Conservation (phyloP, 1,139 yeast genomes). For the Sugiyamaella novakii region DNA sequence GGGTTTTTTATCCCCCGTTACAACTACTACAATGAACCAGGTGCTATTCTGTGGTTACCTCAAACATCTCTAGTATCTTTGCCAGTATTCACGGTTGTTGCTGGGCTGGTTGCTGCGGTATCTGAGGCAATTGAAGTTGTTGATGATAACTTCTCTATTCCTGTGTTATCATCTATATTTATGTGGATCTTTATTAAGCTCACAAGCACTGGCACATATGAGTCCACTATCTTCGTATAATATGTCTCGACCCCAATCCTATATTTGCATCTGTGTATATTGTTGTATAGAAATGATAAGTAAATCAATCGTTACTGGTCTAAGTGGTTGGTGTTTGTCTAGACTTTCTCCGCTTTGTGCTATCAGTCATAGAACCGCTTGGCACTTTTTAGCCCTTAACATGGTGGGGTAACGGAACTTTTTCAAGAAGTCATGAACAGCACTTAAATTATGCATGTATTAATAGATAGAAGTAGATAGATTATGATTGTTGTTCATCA, state of each 20-base stretch:
- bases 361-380: no score
- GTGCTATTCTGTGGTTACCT: slow-evolving; percentile 64
- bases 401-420: no score
- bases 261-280: slow-evolving; percentile 16
- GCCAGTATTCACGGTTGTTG: slow-evolving; percentile 55
- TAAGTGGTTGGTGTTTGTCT: no score
- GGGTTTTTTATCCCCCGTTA: slow-evolving; percentile 69
- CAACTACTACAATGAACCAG: slow-evolving; percentile 50
- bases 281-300: not conserved
- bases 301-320: no score
- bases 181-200: slow-evolving; percentile 40
- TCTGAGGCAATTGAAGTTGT: slow-evolving; percentile 79
- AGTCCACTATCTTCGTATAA: slow-evolving; percentile 26
- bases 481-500: slow-evolving; percentile 1
- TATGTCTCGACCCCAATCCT: not conserved
- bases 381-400: no score
- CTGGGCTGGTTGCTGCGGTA: slow-evolving; percentile 80
- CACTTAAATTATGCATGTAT: slow-evolving; percentile 13
- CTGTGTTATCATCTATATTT: slow-evolving; percentile 73
- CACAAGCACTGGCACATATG: slow-evolving; percentile 26
- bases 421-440: no score
- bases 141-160: slow-evolving; percentile 94
- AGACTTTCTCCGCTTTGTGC: no score
- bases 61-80: slow-evolving; percentile 60
- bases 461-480: not conserved